phyloP scores from a whole-genome alignment of 345 rosid genomes.

The Carallia pectinifolia region DNA sequence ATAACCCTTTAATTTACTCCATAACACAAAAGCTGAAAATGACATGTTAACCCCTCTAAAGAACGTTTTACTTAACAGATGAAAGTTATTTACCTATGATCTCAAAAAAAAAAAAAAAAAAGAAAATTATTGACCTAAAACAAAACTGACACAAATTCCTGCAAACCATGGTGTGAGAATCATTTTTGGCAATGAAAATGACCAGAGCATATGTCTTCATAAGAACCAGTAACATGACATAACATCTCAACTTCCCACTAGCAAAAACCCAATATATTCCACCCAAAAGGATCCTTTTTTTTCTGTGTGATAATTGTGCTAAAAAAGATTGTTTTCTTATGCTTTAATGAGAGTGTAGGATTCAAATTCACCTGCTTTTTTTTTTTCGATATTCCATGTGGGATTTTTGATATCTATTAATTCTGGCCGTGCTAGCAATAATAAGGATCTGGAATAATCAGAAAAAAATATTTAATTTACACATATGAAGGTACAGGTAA shows the following conservation, averaged over 20 bases:
- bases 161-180: background rate
- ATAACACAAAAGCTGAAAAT: slow-evolving; percentile 15
- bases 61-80: background rate
- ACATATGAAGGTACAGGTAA: background rate
- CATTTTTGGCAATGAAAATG: slow-evolving; percentile 1
- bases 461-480: background rate
- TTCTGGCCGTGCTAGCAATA: background rate
- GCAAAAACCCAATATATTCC: too few species aligned
- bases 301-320: too few species aligned
- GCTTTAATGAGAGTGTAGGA: slow-evolving; percentile 8
- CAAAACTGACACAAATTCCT: background rate
- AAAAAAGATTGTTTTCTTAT: too few species aligned
- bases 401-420: background rate
- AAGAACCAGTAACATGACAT: too few species aligned
- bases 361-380: slow-evolving; percentile 3
- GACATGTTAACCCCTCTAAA: slow-evolving; percentile 20
- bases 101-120: slow-evolving; percentile 1
- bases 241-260: too few species aligned
- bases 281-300: too few species aligned
- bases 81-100: background rate
- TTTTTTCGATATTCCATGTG: slow-evolving; percentile 8
- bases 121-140: too few species aligned
- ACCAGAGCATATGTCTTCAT: background rate
- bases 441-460: background rate
- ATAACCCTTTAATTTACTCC: background rate